These are phyloP conservation scores for Fusarium abutilonis DNA, from an alignment of 2,329 filamentous ascomycete species.

Conservation along the genomic window DNA sequence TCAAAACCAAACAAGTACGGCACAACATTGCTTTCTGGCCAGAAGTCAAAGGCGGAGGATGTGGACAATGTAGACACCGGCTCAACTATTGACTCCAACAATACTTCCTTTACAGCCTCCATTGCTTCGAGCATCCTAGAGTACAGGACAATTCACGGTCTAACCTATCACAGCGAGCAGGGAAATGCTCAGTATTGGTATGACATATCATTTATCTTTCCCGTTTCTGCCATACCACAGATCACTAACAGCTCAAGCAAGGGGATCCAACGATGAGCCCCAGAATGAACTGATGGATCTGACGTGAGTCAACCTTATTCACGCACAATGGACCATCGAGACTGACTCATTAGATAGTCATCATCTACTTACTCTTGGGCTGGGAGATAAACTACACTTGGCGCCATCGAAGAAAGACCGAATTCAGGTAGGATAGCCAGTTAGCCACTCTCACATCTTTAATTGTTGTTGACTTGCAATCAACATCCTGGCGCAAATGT, in stretches of 20 bases:
- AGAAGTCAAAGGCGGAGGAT: not conserved
- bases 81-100: constrained; percentile 14
- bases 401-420: constrained; percentile 40
- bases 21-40: not conserved
- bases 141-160: constrained; percentile 38
- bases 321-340: too few relatives aligned
- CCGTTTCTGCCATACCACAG: too few relatives aligned
- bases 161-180: constrained; percentile 40
- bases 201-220: too few relatives aligned
- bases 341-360: constrained; percentile 11
- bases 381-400: constrained; percentile 37
- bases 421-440: constrained; percentile 24
- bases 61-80: constrained; percentile 2
- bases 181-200: constrained; percentile 44
- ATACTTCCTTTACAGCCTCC: constrained; percentile 34
- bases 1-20: not conserved
- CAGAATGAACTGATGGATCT: constrained; percentile 41
- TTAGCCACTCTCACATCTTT: accelerated
- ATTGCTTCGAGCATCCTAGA: constrained; percentile 37
- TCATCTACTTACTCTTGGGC: constrained; percentile 36
- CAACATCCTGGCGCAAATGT: constrained; percentile 56
- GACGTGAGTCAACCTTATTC: constrained; percentile 13
- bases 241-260: not conserved
- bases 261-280: constrained; percentile 40
- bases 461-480: constrained; percentile 38